These are phyloP conservation scores for Monilinia aucupariae DNA, from an alignment of 2,329 filamentous ascomycete genomes.

Conservation along the genomic window DNA sequence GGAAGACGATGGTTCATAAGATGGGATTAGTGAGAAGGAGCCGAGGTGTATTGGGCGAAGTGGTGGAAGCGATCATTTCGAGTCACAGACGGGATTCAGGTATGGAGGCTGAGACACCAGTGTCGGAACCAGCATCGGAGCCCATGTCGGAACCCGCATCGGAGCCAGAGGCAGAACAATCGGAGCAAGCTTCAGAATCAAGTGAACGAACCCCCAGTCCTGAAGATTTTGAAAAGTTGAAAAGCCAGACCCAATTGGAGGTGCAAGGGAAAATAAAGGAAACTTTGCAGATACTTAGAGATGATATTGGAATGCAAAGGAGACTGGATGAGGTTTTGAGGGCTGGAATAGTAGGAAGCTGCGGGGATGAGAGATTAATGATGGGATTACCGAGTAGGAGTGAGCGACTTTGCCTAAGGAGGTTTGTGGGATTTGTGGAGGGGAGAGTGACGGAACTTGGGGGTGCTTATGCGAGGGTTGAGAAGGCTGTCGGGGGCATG, in stretches of 20 bases:
- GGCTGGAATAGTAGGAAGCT: slow-evolving; percentile 10
- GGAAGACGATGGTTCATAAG: slow-evolving; percentile 14
- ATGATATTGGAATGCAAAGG: slow-evolving; percentile 12
- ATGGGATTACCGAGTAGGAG: slow-evolving; percentile 13
- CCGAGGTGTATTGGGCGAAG: slow-evolving; percentile 4
- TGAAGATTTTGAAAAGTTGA: background rate
- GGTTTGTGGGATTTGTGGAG: slow-evolving; percentile 15
- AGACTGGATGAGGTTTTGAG: slow-evolving; percentile 12
- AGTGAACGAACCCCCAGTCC: background rate
- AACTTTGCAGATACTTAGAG: slow-evolving; percentile 1
- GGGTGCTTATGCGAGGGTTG: slow-evolving; percentile 7
- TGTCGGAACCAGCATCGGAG: background rate
- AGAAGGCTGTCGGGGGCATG: slow-evolving; percentile 6
- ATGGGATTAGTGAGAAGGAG: slow-evolving; percentile 13
- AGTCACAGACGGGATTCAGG: slow-evolving; percentile 4
- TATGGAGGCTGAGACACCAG: background rate
- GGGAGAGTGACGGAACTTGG: slow-evolving; percentile 12
- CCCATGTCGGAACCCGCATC: background rate
- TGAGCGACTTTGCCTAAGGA: slow-evolving; percentile 12
- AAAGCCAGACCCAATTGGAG: background rate
- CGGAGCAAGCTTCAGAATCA: background rate
- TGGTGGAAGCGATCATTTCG: slow-evolving; percentile 6
- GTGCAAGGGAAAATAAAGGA: background rate
- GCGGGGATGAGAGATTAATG: slow-evolving; percentile 13
- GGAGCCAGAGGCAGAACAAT: background rate